A percentile compares a stretch with the other conserved stretches of the same genome.
Evolutionary conservation across 441 rosid species (phyloP).

Genomic region (Oxalis stricta): DNA sequence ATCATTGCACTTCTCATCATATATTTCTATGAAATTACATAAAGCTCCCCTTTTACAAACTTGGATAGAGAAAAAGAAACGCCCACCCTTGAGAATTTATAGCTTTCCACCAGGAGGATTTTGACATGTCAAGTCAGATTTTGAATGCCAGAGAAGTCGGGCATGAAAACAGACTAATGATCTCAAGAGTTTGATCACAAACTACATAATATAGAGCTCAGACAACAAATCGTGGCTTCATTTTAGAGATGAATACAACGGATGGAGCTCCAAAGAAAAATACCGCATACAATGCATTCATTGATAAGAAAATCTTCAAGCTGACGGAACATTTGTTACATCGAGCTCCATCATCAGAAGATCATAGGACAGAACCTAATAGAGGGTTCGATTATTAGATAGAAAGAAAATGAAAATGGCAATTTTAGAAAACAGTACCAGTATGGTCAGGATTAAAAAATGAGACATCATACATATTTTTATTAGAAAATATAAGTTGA

Average conservation of each 20-base stretch:
- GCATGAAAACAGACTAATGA: no score
- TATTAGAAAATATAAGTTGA: no score
- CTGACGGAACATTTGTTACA: conserved; percentile 83
- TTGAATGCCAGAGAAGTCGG: no score
- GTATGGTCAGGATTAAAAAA: not conserved
- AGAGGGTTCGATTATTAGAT: conserved; percentile 8
- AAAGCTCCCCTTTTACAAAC: not conserved
- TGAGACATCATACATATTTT: no score
- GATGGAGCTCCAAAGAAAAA: conserved; percentile 8
- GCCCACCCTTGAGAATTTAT: no score
- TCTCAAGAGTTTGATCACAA: not conserved
- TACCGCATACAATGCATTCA: conserved; percentile 96
- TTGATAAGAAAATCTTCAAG: conserved; percentile 98
- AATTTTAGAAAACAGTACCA: not conserved
- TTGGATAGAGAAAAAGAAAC: no score
- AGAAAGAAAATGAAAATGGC: conserved; percentile 1
- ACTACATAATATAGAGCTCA: not conserved
- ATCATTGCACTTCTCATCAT: not conserved
- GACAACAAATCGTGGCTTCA: no score
- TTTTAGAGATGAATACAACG: not conserved
- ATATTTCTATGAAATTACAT: not conserved
- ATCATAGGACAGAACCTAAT: conserved; percentile 77
- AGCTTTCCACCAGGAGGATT: no score
- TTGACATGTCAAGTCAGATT: no score
- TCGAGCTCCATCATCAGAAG: conserved; percentile 83